Percentiles rank a stretch among this genome's conserved stretches.
Conservation (phyloP, 2,329 filamentous ascomycete species). For the Fusarium cicatricum region DNA sequence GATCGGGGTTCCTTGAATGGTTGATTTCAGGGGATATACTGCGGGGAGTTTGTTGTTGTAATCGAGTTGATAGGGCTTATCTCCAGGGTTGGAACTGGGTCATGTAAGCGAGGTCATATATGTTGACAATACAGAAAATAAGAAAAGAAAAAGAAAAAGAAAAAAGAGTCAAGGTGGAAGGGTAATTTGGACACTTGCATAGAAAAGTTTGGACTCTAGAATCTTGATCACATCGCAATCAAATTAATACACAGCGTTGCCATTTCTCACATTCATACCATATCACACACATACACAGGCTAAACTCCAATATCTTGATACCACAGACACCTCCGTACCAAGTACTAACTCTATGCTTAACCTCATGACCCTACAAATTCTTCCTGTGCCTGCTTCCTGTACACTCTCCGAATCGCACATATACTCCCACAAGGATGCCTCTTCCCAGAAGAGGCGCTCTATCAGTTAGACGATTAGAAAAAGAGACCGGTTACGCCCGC, state of each 20-base stretch:
- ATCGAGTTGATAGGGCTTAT: background rate
- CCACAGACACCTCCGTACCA: conserved; percentile 20
- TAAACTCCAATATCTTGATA: conserved; percentile 16
- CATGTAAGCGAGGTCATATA: background rate
- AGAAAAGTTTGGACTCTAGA: background rate
- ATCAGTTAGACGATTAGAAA: conserved; percentile 8
- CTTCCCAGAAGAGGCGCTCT: conserved; percentile 25
- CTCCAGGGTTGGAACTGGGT: background rate
- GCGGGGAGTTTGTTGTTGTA: background rate
- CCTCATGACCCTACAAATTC: conserved; percentile 25
- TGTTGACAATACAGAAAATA: background rate
- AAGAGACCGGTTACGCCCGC: conserved; percentile 7
- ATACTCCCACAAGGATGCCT: conserved; percentile 24
- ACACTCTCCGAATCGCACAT: conserved; percentile 23
- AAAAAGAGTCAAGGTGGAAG: background rate
- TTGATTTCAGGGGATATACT: background rate
- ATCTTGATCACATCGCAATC: conserved; percentile 2
- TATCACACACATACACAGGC: conserved; percentile 9
- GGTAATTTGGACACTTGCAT: background rate
- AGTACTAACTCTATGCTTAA: conserved; percentile 34
- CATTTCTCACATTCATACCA: conserved; percentile 16
- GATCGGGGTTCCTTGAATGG: conserved; percentile 4
- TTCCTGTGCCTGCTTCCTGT: conserved; percentile 12
- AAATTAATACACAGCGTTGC: conserved; percentile 2
- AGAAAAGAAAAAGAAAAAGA: background rate